Evolutionary conservation across 2,329 filamentous ascomycete genomes (phyloP), one percentile per base, ranked within the genome.

Genomic region (Fusarium sp.): DNA sequence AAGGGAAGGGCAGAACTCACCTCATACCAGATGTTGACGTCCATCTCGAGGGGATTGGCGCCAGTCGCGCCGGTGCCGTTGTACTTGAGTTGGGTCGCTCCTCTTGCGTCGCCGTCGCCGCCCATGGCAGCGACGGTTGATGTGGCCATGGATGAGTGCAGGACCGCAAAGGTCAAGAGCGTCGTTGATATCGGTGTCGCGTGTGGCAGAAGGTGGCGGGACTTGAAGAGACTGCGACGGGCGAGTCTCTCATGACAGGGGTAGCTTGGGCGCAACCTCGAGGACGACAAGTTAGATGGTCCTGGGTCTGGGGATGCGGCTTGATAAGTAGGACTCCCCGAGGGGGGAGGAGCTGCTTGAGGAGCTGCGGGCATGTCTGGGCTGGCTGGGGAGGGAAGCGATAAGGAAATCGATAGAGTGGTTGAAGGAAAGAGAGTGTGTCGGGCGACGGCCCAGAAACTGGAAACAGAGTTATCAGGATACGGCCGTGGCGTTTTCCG

Each of bases 1-100:
- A 35, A 31, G 22, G n/a, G 4, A 2, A 38, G 20, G 27, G 27
- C 4, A 36, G 35, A 36, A 25, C 88, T 80, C 84, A 92, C 91
- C 84, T 93, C 88, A 80, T 96, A 96, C 87, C 89, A 95, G 71
- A 95, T 87, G 83, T 96, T 96, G 76, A 96, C 86, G 80, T 96
- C 87, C 74, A 93, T 85, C 1, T 85, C 85, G 69, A 91, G 84
- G 29, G 93, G 91, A 82, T 95, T 87, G 68, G 93, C 93, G 74
- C 94, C 93, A 9, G 89, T 91, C 25, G 85, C 82, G 38, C 85
- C 85, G 20, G 91, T 91, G 79, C 89, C 89, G 85, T 94, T 94
- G 84, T 91, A 94, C 25, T 88, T 84, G 42, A 89, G 81, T 45
- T 70, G 71, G 16, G 66, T 72, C 86, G 84, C 72, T 81, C 74